Evolutionary conservation across 768 basidiomycete genomes (phyloP).

Genomic region (Tricholoma bakamatsutake): DNA sequence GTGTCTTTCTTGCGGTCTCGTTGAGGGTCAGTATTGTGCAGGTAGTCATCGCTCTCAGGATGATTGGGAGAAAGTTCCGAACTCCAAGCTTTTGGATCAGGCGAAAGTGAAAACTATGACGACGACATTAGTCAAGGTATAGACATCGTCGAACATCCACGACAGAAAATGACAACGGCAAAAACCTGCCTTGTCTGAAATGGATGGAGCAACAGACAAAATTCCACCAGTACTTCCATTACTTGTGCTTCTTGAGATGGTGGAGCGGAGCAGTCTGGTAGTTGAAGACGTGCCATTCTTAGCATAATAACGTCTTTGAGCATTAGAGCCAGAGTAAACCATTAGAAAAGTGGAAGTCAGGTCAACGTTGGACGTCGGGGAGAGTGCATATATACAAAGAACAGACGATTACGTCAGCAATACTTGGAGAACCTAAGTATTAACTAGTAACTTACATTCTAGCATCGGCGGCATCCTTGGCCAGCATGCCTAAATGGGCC

Average conservation of each 20-base stretch:
- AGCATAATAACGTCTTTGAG: constrained; percentile 37
- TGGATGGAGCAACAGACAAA: constrained; percentile 30
- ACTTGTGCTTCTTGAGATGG: constrained; percentile 13
- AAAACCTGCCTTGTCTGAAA: constrained; percentile 51
- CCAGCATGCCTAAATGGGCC: background rate
- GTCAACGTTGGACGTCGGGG: background rate
- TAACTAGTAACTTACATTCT: background rate
- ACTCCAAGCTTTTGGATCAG: constrained; percentile 71
- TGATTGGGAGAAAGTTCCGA: constrained; percentile 53
- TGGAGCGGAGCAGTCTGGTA: constrained; percentile 41
- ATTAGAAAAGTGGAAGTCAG: constrained; percentile 16
- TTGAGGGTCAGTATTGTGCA: constrained; percentile 70
- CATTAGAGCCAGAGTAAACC: constrained; percentile 29
- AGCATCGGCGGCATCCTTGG: background rate
- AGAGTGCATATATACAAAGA: background rate
- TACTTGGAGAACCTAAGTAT: background rate
- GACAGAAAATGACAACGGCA: background rate
- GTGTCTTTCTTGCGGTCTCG: constrained; percentile 52
- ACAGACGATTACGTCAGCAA: background rate
- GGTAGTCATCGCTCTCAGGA: constrained; percentile 59
- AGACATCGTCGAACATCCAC: background rate
- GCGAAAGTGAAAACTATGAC: constrained; percentile 61
- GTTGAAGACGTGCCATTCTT: constrained; percentile 40
- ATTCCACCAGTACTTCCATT: constrained; percentile 21
- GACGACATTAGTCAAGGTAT: background rate